Evolutionary conservation across 495 filamentous ascomycete genomes (phyloP).

Genomic region (Aspergillus baeticus): DNA sequence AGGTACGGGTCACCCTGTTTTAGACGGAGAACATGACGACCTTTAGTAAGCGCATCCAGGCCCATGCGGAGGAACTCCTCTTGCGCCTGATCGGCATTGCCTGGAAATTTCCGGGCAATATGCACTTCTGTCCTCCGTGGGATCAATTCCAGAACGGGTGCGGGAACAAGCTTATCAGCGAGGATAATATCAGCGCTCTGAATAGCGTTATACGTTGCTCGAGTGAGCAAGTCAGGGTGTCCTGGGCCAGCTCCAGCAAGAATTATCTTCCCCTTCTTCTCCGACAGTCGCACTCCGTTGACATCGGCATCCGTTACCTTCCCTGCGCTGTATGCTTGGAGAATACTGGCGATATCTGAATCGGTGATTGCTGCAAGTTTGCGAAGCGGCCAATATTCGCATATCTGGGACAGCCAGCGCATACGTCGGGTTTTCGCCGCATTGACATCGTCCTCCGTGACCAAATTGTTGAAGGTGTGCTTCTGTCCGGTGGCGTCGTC

Average conservation of each 20-base stretch:
- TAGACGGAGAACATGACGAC: constrained; percentile 78
- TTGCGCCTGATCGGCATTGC: constrained; percentile 92
- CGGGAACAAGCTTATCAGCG: constrained; percentile 93
- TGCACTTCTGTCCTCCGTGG: constrained; percentile 85
- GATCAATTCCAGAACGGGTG: constrained; percentile 81
- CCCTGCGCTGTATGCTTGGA: constrained; percentile 60
- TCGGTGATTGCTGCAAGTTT: constrained; percentile 78
- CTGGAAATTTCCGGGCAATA: constrained; percentile 96
- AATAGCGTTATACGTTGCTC: constrained; percentile 85
- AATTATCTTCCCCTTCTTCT: constrained; percentile 64
- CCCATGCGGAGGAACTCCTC: constrained; percentile 84
- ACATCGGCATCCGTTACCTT: constrained; percentile 19
- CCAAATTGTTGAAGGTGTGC: constrained; percentile 80
- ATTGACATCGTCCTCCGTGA: constrained; percentile 69
- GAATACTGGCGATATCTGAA: constrained; percentile 69
- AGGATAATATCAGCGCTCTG: constrained; percentile 81
- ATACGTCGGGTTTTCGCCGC: constrained; percentile 78
- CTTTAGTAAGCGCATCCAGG: constrained; percentile 65
- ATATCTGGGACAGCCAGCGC: constrained; percentile 93
- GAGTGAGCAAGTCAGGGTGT: constrained; percentile 85
- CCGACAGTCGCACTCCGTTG: constrained; percentile 20
- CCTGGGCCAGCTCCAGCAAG: constrained; percentile 94
- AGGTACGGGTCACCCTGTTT: constrained; percentile 98
- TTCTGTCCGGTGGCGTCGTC: constrained; percentile 84
- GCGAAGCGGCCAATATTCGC: constrained; percentile 95